Conservation (phyloP, 805 yeast genomes). For the Lachancea meyersii region DNA sequence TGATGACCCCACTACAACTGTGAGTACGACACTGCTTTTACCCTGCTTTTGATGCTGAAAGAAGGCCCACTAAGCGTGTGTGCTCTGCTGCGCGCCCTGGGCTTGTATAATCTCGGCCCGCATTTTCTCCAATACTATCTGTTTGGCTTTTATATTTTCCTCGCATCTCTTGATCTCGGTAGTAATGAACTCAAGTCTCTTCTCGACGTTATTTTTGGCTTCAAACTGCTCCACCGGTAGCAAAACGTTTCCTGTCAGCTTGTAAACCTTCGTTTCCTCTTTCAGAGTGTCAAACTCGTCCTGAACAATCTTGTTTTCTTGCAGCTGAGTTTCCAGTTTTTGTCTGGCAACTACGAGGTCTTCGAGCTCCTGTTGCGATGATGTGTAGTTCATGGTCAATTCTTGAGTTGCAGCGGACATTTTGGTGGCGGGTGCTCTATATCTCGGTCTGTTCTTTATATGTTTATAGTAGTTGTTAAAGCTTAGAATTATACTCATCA, state of each 20-base stretch:
- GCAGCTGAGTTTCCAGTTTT: constrained; percentile 85
- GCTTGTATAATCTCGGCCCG: constrained; percentile 49
- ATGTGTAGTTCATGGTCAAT: constrained; percentile 31
- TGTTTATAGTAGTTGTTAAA: neutral
- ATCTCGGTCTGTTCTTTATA: neutral
- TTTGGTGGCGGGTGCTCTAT: neutral
- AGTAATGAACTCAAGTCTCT: constrained; percentile 82
- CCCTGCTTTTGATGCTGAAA: too few species aligned
- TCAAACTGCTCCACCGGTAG: constrained; percentile 83
- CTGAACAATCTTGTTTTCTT: constrained; percentile 85
- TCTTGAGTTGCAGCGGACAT: constrained; percentile 6
- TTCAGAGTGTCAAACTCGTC: constrained; percentile 65
- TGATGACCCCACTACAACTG: neutral
- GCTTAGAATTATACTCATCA: too few species aligned
- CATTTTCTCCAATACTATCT: constrained; percentile 49
- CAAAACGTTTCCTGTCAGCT: constrained; percentile 86
- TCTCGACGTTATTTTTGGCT: constrained; percentile 76
- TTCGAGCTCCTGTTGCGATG: constrained; percentile 41
- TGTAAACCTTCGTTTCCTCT: constrained; percentile 72
- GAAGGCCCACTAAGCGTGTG: neutral
- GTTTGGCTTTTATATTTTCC: constrained; percentile 51
- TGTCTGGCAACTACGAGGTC: constrained; percentile 70
- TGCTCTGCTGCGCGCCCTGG: constrained; percentile 23
- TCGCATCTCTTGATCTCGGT: constrained; percentile 77
- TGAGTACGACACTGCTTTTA: too few species aligned